These are phyloP conservation scores for Casaregolazyma suthepensis DNA, from an alignment of 1,139 yeast species.

Conservation along the genomic window DNA sequence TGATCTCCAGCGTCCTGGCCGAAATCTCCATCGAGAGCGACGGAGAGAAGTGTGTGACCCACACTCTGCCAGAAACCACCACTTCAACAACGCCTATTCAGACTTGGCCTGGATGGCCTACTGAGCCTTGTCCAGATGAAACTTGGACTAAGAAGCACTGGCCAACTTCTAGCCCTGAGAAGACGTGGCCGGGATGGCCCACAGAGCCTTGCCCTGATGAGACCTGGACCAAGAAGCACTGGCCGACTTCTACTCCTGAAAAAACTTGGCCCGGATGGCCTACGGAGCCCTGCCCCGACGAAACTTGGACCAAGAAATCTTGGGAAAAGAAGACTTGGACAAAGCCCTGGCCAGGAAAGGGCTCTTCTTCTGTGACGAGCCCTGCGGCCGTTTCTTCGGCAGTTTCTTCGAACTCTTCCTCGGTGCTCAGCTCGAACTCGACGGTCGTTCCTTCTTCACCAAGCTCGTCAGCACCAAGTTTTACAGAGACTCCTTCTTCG, in stretches of 20 bases:
- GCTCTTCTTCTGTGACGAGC: conserved; percentile 8
- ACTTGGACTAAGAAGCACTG: neutral
- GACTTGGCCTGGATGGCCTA: too few relatives aligned
- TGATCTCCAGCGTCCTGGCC: neutral
- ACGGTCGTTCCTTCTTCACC: conserved; percentile 5
- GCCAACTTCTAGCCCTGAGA: too few relatives aligned
- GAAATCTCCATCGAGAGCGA: neutral
- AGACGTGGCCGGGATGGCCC: too few relatives aligned
- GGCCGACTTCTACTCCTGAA: neutral
- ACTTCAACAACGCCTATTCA: too few relatives aligned
- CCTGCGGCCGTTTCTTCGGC: conserved; percentile 9
- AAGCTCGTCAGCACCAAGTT: conserved; percentile 11
- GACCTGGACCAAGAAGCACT: neutral
- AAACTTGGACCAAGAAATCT: too few relatives aligned
- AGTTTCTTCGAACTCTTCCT: conserved; percentile 11
- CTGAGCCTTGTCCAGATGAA: too few relatives aligned
- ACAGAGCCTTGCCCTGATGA: neutral
- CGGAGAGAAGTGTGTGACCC: neutral
- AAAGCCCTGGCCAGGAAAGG: neutral
- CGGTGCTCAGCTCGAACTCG: conserved; percentile 10
- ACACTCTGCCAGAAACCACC: neutral
- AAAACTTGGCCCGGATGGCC: neutral
- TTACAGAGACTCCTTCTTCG: too few relatives aligned
- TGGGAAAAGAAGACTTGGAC: too few relatives aligned
- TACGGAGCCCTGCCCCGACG: neutral